phyloP scores from a whole-genome alignment of 371 early-diverging fungal genomes.

The Mortierella sp. region DNA sequence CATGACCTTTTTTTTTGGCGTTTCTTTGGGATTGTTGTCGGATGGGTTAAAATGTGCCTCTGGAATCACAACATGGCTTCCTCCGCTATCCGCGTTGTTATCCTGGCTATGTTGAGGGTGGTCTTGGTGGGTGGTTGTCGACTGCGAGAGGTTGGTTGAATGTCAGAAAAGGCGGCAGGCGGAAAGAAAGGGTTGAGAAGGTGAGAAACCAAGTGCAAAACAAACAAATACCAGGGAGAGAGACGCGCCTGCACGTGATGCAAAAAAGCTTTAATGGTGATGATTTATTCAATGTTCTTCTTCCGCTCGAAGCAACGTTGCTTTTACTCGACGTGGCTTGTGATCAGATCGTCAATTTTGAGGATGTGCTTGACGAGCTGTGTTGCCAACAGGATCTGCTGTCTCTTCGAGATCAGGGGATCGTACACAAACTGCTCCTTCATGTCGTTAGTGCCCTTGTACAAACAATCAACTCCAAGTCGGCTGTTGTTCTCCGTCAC shows the following conservation, averaged over 20 bases:
- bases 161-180: not conserved
- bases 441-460: constrained; percentile 97
- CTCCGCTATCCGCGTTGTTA: not conserved
- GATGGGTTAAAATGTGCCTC: not conserved
- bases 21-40: not conserved
- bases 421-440: constrained; percentile 98
- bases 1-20: constrained; percentile 14
- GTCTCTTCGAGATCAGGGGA: constrained; percentile 98
- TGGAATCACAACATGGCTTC: constrained; percentile 8
- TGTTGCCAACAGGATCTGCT: constrained; percentile 98
- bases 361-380: constrained; percentile 99
- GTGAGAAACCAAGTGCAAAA: not conserved
- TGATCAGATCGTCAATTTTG: constrained; percentile 96
- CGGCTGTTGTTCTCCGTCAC: constrained; percentile 86
- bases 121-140: not conserved
- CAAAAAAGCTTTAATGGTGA: not conserved
- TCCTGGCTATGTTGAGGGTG: not conserved
- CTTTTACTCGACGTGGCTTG: constrained; percentile 32
- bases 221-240: not conserved
- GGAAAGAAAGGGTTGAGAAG: not conserved
- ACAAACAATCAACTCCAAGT: constrained; percentile 98
- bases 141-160: not conserved
- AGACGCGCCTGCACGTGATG: constrained; percentile 9
- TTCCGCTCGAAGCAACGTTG: not conserved
- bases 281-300: not conserved